phyloP scores from a whole-genome alignment of 2,329 filamentous ascomycete species.

The Verticillium nubilum region DNA sequence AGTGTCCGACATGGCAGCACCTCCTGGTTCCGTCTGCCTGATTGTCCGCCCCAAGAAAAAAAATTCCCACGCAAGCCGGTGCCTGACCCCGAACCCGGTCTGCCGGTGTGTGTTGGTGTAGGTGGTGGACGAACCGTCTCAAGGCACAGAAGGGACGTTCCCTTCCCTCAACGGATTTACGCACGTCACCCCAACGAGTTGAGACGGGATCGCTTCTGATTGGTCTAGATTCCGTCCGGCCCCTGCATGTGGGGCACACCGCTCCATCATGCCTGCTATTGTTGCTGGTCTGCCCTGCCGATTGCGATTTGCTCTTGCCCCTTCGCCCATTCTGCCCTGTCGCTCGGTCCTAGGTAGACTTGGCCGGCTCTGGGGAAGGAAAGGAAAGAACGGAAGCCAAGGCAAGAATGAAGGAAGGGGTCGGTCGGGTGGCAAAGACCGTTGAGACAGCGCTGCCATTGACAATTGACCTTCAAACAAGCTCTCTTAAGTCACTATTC shows the following conservation, averaged over 20 bases:
- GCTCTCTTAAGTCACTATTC: too few relatives aligned
- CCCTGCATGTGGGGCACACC: neutral
- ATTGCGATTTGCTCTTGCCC: neutral
- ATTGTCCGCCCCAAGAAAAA: neutral
- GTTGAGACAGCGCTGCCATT: too few relatives aligned
- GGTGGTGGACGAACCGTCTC: neutral
- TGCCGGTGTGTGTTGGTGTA: neutral
- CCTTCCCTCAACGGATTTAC: constrained; percentile 2
- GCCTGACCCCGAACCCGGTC: neutral
- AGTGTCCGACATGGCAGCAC: neutral
- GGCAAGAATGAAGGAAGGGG: neutral
- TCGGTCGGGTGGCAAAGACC: neutral
- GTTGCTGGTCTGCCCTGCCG: neutral
- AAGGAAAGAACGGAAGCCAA: neutral
- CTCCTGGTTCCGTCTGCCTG: neutral
- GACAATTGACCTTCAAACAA: too few relatives aligned
- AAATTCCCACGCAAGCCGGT: neutral
- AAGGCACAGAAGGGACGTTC: neutral
- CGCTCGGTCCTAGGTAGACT: neutral
- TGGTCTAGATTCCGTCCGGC: neutral
- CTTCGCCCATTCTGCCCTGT: neutral
- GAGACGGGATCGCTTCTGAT: neutral
- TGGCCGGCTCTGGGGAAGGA: neutral
- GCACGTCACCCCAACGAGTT: constrained; percentile 4
- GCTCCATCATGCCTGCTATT: neutral